Conservation (phyloP, 83 land plant species). For the Diphasiastrum complanatum region DNA sequence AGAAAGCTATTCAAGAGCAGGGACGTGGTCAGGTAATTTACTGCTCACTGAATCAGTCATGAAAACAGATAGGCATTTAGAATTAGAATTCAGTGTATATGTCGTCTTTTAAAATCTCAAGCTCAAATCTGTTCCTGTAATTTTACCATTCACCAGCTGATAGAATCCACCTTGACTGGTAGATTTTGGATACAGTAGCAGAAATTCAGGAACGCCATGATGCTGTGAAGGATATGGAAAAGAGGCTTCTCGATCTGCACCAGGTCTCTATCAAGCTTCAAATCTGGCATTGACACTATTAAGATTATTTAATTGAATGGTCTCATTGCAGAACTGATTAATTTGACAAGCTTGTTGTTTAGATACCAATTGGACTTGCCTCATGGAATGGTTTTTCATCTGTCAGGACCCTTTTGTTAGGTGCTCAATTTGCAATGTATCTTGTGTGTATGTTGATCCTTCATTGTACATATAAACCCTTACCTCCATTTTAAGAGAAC, state of each 20-base stretch:
- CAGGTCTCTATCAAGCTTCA: conserved; percentile 11
- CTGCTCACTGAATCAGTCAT: neutral
- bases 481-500: no score
- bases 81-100: no score
- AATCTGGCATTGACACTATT: neutral
- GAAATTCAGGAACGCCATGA: conserved; percentile 28
- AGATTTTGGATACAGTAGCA: conserved; percentile 15
- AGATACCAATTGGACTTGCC: neutral
- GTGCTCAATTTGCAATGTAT: no score
- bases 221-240: conserved; percentile 20
- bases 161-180: neutral
- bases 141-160: no score
- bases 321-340: neutral
- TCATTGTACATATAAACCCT: no score
- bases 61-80: neutral
- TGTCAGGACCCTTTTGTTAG: no score
- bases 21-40: conserved; percentile 22
- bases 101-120: no score
- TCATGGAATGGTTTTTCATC: neutral
- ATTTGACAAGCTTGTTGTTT: neutral
- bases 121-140: no score
- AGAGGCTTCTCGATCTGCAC: conserved; percentile 21
- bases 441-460: no score
- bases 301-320: no score
- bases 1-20: conserved; percentile 22